A percentile compares a stretch with the other conserved stretches of the same genome.
These are phyloP conservation scores for Pichia exigua DNA, from an alignment of 805 yeast species.

Conservation along the genomic window DNA sequence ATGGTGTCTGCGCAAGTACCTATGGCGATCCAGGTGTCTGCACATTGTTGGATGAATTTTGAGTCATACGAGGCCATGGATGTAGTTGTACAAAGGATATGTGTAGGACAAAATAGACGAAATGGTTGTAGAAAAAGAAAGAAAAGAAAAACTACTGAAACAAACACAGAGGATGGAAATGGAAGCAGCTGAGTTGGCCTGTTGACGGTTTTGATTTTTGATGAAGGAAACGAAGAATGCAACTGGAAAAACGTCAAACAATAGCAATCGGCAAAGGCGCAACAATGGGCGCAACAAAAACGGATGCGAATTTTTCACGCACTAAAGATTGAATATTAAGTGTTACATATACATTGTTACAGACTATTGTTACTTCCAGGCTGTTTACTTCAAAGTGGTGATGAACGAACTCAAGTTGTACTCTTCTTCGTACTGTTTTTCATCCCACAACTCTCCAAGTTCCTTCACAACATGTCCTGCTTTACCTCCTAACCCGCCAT, in stretches of 20 bases:
- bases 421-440: conserved; percentile 92
- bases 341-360: too few species aligned
- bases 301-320: not conserved
- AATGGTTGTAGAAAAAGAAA: not conserved
- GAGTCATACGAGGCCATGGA: conserved; percentile 20
- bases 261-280: not conserved
- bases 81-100: not conserved
- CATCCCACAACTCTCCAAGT: conserved; percentile 93
- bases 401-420: conserved; percentile 90
- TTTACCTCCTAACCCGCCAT: conserved; percentile 74
- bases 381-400: conserved; percentile 45
- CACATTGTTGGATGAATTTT: conserved; percentile 44
- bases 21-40: conserved; percentile 82
- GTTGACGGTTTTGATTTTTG: not conserved
- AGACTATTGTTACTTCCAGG: too few species aligned
- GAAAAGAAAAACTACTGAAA: not conserved
- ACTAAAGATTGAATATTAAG: too few species aligned
- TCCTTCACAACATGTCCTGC: conserved; percentile 85
- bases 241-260: not conserved
- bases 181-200: not conserved
- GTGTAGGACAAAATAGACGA: not conserved
- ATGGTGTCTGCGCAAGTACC: conserved; percentile 85
- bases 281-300: not conserved
- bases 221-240: not conserved
- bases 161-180: not conserved